phyloP scores from a whole-genome alignment of 352 stramenopile species.

The Phytophthora ramorum region DNA sequence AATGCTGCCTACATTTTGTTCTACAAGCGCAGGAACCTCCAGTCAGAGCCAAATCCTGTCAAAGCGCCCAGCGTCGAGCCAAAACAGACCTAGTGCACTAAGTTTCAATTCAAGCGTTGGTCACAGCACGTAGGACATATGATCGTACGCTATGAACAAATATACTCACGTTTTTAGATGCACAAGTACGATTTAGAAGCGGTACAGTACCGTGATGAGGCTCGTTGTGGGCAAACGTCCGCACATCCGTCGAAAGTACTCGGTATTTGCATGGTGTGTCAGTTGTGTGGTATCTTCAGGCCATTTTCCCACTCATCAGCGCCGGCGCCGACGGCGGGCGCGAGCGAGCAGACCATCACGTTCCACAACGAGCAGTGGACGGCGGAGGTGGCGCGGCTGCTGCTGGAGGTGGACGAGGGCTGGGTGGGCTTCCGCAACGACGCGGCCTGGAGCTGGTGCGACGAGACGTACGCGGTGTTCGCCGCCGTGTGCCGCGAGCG shows the following conservation, averaged over 20 bases:
- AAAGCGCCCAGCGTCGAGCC: background rate
- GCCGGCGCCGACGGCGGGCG: background rate
- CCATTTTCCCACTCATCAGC: background rate
- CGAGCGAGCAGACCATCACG: slow-evolving; percentile 14
- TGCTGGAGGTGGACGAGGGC: slow-evolving; percentile 40
- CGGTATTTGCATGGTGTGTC: no score
- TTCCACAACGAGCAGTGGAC: slow-evolving; percentile 30
- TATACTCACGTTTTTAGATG: slow-evolving; percentile 26
- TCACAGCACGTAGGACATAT: background rate
- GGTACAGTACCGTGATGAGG: background rate
- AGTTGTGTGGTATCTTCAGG: no score
- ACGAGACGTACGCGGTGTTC: slow-evolving; percentile 27
- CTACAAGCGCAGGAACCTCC: slow-evolving; percentile 78
- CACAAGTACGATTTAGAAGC: background rate
- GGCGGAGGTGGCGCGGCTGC: slow-evolving; percentile 22
- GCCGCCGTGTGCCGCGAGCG: slow-evolving; percentile 21
- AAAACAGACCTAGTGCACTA: slow-evolving; percentile 19
- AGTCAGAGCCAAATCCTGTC: slow-evolving; percentile 10
- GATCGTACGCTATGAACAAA: slow-evolving; percentile 4
- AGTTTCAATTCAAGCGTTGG: background rate
- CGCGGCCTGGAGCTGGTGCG: slow-evolving; percentile 29
- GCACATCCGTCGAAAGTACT: no score
- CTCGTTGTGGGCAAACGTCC: no score
- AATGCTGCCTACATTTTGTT: slow-evolving; percentile 91
- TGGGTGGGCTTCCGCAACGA: slow-evolving; percentile 29